Conservation (phyloP, 2,329 filamentous ascomycete genomes). For the Talaromyces sp. region DNA sequence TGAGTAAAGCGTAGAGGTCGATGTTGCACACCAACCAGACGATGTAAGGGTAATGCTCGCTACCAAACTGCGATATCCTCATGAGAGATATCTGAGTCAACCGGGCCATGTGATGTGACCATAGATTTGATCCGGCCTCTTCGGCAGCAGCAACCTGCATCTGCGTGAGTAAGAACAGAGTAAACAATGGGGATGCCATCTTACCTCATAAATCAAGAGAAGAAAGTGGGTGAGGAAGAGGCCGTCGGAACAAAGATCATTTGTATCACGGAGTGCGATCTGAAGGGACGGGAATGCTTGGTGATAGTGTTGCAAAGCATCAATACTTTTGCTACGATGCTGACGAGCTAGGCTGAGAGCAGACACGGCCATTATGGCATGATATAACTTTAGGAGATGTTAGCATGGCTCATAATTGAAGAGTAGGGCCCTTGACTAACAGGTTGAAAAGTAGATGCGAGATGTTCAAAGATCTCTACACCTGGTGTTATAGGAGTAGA, state of each 20-base stretch:
- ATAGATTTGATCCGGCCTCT: conserved; percentile 48
- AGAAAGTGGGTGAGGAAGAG: conserved; percentile 57
- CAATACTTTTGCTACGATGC: conserved; percentile 45
- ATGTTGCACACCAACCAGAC: conserved; percentile 55
- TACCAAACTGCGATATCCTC: conserved; percentile 42
- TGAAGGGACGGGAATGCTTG: conserved; percentile 51
- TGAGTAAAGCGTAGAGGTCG: conserved; percentile 55
- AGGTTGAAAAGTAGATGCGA: conserved; percentile 51
- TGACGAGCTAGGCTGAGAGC: conserved; percentile 51
- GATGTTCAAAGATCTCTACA: conserved; percentile 45
- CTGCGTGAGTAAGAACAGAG: not conserved
- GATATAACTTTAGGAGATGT: conserved; percentile 45
- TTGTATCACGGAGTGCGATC: conserved; percentile 41
- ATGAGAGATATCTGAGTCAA: conserved; percentile 50
- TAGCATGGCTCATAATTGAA: not conserved
- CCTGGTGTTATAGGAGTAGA: conserved; percentile 30
- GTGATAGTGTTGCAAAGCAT: conserved; percentile 55
- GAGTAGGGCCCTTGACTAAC: conserved; percentile 35
- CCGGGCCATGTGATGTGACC: conserved; percentile 54
- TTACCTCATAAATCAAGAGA: conserved; percentile 56
- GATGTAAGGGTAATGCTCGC: conserved; percentile 50
- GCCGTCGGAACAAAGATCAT: conserved; percentile 56
- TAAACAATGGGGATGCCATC: conserved; percentile 11
- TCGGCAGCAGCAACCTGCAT: conserved; percentile 46
- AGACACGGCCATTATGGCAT: conserved; percentile 59